phyloP scores from a whole-genome alignment of 2,329 filamentous ascomycete genomes.

The Alternaria sp. region DNA sequence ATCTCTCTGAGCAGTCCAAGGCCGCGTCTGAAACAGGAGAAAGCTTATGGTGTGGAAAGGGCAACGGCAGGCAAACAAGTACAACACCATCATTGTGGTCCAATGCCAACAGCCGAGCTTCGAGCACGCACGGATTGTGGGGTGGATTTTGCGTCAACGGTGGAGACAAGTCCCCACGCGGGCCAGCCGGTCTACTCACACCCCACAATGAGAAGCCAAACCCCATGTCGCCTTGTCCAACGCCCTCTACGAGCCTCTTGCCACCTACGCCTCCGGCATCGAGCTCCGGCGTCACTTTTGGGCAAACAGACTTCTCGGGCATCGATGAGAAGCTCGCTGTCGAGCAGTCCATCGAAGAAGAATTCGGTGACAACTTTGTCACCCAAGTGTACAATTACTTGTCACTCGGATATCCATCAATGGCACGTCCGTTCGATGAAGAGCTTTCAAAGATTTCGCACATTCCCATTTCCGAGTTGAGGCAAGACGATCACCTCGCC shows the following conservation, averaged over 20 bases:
- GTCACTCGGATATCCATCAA: conserved; percentile 86
- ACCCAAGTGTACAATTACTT: conserved; percentile 98
- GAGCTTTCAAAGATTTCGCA: conserved; percentile 83
- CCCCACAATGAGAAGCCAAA: conserved; percentile 51
- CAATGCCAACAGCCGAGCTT: conserved; percentile 53
- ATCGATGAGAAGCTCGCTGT: conserved; percentile 51
- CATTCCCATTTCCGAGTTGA: conserved; percentile 71
- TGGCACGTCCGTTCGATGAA: conserved; percentile 81
- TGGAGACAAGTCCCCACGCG: conserved; percentile 48
- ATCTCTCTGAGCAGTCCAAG: conserved; percentile 57
- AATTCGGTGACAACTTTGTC: conserved; percentile 84
- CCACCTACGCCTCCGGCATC: conserved; percentile 49
- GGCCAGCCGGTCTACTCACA: conserved; percentile 60
- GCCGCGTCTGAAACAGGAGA: conserved; percentile 54
- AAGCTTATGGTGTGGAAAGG: conserved; percentile 65
- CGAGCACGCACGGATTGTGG: conserved; percentile 73
- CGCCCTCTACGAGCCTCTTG: conserved; percentile 38
- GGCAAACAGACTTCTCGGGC: conserved; percentile 46
- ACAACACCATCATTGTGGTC: conserved; percentile 46
- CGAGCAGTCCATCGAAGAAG: conserved; percentile 61
- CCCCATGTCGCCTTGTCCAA: conserved; percentile 51
- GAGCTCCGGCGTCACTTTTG: conserved; percentile 22
- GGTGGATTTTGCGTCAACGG: conserved; percentile 68
- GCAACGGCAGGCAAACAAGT: conserved; percentile 38
- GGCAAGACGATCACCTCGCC: conserved; percentile 71